Percentiles rank a stretch among this genome's conserved stretches.
Evolutionary conservation across 768 basidiomycete species (phyloP).

Genomic region (Phaeolepiota aurea): DNA sequence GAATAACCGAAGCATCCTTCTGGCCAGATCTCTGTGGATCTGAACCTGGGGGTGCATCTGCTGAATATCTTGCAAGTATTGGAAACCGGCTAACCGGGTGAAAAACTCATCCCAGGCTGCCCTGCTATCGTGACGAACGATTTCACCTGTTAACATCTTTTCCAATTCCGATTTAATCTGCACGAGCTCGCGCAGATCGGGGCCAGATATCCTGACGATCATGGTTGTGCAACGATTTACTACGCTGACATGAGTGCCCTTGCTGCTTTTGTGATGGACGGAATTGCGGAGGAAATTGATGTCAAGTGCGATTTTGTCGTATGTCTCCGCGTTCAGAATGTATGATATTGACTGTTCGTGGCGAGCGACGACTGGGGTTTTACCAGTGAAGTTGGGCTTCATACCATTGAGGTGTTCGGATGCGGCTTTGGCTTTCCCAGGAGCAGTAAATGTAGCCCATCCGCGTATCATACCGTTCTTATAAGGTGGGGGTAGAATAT

Average conservation of each 20-base stretch:
- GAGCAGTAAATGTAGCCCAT: constrained; percentile 47
- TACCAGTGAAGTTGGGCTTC: constrained; percentile 35
- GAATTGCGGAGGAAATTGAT: constrained; percentile 34
- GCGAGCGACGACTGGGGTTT: constrained; percentile 36
- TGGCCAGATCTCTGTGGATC: constrained; percentile 30
- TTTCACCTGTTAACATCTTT: constrained; percentile 53
- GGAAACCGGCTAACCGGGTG: constrained; percentile 24
- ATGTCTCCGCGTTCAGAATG: constrained; percentile 26
- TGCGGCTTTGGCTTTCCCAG: constrained; percentile 43
- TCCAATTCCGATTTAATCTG: constrained; percentile 55
- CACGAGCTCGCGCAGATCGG: constrained; percentile 40
- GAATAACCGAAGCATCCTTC: constrained; percentile 45
- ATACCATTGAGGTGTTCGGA: constrained; percentile 38
- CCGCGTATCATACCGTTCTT: constrained; percentile 38
- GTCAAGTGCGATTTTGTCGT: constrained; percentile 31
- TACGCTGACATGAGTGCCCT: neutral
- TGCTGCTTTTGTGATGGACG: constrained; percentile 12
- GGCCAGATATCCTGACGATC: constrained; percentile 40
- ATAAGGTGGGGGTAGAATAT: constrained; percentile 43
- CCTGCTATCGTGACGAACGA: constrained; percentile 40
- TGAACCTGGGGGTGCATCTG: constrained; percentile 25
- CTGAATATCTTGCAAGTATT: constrained; percentile 39
- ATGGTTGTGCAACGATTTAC: neutral
- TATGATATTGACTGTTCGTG: constrained; percentile 49
- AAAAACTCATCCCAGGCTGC: constrained; percentile 66